A percentile compares a stretch with the other conserved stretches of the same genome.
Conservation (phyloP, 306 rosid species). For the Vicia villosa region DNA sequence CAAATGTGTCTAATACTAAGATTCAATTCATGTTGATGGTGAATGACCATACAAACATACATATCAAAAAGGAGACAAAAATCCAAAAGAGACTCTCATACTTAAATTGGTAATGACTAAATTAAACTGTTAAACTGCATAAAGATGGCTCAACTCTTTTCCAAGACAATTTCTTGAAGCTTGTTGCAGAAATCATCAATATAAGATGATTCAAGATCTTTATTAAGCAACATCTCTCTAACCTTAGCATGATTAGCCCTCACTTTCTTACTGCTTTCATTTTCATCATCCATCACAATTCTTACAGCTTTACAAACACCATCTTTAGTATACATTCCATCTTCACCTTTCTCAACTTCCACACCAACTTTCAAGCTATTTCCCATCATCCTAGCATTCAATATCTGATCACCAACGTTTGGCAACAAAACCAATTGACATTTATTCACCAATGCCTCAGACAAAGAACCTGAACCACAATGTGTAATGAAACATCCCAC, state of each 20-base stretch:
- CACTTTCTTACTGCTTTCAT: constrained; percentile 33
- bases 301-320: constrained; percentile 40
- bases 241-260: constrained; percentile 32
- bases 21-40: too few relatives aligned
- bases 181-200: constrained; percentile 33
- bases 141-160: not conserved
- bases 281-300: constrained; percentile 40
- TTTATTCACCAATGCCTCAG: constrained; percentile 40
- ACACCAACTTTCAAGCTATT: constrained; percentile 45
- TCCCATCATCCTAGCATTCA: constrained; percentile 41
- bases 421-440: constrained; percentile 44
- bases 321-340: constrained; percentile 36
- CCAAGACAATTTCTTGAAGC: constrained; percentile 40
- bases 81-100: too few relatives aligned
- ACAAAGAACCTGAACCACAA: constrained; percentile 45
- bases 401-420: constrained; percentile 34
- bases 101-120: too few relatives aligned
- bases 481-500: constrained; percentile 47
- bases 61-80: too few relatives aligned
- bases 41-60: too few relatives aligned
- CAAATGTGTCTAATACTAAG: too few relatives aligned
- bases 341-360: constrained; percentile 44
- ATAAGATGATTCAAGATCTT: constrained; percentile 37
- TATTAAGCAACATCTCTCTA: constrained; percentile 34
- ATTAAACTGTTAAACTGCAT: not conserved